Conservation (phyloP, 805 yeast genomes). For the Maudiozyma pseudohumilis region DNA sequence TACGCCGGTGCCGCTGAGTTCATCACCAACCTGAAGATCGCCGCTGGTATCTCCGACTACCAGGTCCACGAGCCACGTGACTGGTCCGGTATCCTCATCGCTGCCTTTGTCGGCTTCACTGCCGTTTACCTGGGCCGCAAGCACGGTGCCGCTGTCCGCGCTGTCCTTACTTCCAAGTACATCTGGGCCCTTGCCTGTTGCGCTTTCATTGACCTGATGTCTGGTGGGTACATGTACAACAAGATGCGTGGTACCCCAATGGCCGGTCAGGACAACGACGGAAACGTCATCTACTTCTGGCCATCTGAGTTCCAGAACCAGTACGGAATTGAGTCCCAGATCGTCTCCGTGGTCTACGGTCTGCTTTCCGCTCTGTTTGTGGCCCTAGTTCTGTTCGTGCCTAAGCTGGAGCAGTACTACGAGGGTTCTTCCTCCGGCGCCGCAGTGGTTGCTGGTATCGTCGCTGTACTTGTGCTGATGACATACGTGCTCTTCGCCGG, state of each 20-base stretch:
- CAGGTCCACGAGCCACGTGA: slow-evolving; percentile 30
- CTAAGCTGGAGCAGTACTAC: slow-evolving; percentile 25
- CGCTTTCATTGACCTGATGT: slow-evolving; percentile 62
- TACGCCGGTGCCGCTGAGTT: slow-evolving; percentile 27
- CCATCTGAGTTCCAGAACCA: slow-evolving; percentile 65
- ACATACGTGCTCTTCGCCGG: slow-evolving; percentile 53
- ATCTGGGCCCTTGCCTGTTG: slow-evolving; percentile 63
- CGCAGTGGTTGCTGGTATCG: slow-evolving; percentile 38
- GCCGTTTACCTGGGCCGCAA: slow-evolving; percentile 28
- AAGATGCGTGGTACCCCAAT: slow-evolving; percentile 62
- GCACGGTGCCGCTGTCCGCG: slow-evolving; percentile 28
- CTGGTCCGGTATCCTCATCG: slow-evolving; percentile 30
- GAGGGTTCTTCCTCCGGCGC: slow-evolving; percentile 26
- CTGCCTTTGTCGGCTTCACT: slow-evolving; percentile 29
- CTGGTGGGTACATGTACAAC: slow-evolving; percentile 90
- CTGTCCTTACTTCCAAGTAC: slow-evolving; percentile 40
- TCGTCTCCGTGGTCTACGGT: slow-evolving; percentile 66
- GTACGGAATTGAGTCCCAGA: slow-evolving; percentile 82
- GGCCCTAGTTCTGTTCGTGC: slow-evolving; percentile 47
- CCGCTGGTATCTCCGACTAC: slow-evolving; percentile 22
- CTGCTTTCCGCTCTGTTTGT: slow-evolving; percentile 51
- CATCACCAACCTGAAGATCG: slow-evolving; percentile 21
- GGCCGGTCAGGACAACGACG: slow-evolving; percentile 34
- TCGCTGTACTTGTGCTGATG: slow-evolving; percentile 34
- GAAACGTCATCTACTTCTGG: slow-evolving; percentile 42